Base-by-base conservation (phyloP, 2,329 filamentous ascomycete genomes). In the Fusarium sp. region DNA sequence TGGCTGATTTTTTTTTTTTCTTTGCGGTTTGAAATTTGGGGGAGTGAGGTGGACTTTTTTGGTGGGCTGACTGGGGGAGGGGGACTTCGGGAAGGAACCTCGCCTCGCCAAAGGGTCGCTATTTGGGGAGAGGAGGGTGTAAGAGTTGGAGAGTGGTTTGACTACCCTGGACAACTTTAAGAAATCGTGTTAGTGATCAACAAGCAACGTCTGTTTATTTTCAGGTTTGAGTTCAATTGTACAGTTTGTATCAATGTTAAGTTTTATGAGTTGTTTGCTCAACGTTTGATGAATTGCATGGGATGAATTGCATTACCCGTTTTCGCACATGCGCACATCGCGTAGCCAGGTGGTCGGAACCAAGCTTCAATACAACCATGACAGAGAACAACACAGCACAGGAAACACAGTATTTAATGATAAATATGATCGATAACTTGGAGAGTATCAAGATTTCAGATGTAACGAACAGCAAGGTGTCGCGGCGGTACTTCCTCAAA, bases 21-120 rank as follows among this genome's bases (percentile, higher is more conserved):
- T 13, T 45, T 65, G 51, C 57, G 39, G 51, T 46, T 60, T 43
- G 65, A 68, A 68, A 68, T 65, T 68, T 55, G 64, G 65, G 59
- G 64, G 57, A 48, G 38, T 22, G n/a, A 39, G 28, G 57, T 42
- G 46, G 63, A 43, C 51, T 49, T 62, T 67, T 67, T 67, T 54
- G 64, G 64, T 67, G 64, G 63, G 63, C 58, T 63, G 58, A 68
- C 31, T 44, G 58, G 43, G 42, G 31, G 48, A 33, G 15, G n/a
- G n/a, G 24, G 31, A 46, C 18, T 55, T 66, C 13, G 57, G 58
- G 63, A 67, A 68, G 58, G 58, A 58, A 55, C 65, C 44, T 68
- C 58, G 53, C 63, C 64, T 68, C 45, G 38, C 56, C 44, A 50
- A 53, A 24, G 36, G 45, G 39, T 42, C 24, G 26, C 26, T 10